Percentiles rank a stretch among this genome's conserved stretches.
phyloP scores from a whole-genome alignment of 805 yeast genomes.

The Wickerhamomyces sydowiorum region DNA sequence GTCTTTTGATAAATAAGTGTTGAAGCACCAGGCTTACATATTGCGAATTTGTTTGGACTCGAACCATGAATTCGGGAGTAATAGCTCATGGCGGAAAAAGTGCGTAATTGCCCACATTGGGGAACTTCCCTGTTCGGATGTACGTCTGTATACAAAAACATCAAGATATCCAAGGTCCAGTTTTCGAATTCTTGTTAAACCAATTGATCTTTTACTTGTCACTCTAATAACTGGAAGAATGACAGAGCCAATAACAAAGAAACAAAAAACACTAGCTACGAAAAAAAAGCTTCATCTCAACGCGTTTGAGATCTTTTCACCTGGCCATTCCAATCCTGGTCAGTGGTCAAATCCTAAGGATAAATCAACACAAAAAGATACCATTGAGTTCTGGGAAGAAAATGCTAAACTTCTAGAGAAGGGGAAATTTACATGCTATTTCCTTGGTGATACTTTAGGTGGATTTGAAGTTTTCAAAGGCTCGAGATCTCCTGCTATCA shows the following conservation, averaged over 20 bases:
- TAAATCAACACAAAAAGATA: constrained; percentile 10
- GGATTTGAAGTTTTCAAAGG: constrained; percentile 35
- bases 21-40: too few species aligned
- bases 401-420: constrained; percentile 28
- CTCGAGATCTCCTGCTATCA: constrained; percentile 29
- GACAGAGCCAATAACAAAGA: neutral
- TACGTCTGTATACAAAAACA: too few species aligned
- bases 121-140: too few species aligned
- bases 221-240: neutral
- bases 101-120: too few species aligned
- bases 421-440: constrained; percentile 31
- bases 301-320: neutral
- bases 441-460: constrained; percentile 35
- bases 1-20: too few species aligned
- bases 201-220: neutral
- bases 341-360: constrained; percentile 19
- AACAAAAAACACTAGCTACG: neutral
- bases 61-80: too few species aligned
- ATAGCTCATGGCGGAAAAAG: too few species aligned
- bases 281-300: neutral
- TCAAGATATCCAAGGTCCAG: too few species aligned
- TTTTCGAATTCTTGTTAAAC: too few species aligned
- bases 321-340: constrained; percentile 12
- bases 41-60: too few species aligned
- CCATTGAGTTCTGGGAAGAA: constrained; percentile 13